Conservation (phyloP, 495 filamentous ascomycete genomes). For the Pyrenopolyporus hunteri region DNA sequence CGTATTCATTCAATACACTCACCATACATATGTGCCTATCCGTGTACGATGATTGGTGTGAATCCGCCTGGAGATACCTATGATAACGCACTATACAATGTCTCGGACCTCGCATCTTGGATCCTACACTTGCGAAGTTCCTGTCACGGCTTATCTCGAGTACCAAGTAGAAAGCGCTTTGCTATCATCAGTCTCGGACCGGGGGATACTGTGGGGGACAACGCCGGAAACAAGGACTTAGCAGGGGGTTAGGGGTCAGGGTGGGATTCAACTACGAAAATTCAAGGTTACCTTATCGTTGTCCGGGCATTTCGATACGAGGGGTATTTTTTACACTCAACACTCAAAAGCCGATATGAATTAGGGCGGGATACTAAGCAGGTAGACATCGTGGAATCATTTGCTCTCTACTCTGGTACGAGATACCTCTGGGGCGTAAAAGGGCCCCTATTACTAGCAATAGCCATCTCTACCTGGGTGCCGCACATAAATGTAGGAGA, state of each 20-base stretch:
- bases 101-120: not conserved
- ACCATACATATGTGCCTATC: not conserved
- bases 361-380: too few relatives aligned
- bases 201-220: slow-evolving; percentile 7
- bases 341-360: too few relatives aligned
- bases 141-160: slow-evolving; percentile 1
- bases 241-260: not conserved
- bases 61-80: not conserved
- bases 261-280: slow-evolving; percentile 1
- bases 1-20: too few relatives aligned
- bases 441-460: too few relatives aligned
- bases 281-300: not conserved
- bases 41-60: not conserved
- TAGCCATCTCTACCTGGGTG: too few relatives aligned
- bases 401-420: too few relatives aligned
- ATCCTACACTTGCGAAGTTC: not conserved
- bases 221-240: not conserved
- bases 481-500: too few relatives aligned
- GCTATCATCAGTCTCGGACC: slow-evolving; percentile 18
- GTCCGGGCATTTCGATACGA: not conserved
- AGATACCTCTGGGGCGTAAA: too few relatives aligned
- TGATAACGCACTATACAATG: not conserved
- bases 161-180: slow-evolving; percentile 1
- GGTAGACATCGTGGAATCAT: too few relatives aligned
- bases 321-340: not conserved